These are phyloP conservation scores for Botrytis elliptica DNA, from an alignment of 2,329 filamentous ascomycete genomes.

Conservation along the genomic window DNA sequence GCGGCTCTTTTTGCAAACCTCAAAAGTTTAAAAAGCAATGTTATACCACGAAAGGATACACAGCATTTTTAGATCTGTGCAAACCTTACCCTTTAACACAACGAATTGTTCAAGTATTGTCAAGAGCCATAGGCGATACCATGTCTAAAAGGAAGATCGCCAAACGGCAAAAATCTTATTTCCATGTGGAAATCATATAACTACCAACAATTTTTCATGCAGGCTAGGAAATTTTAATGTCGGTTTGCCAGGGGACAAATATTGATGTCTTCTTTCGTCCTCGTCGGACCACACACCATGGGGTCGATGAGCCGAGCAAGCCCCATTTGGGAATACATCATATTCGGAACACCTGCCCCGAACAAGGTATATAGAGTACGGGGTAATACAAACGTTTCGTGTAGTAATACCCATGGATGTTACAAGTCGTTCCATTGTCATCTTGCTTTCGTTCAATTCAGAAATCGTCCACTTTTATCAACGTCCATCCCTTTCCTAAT, in stretches of 20 bases:
- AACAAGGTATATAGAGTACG: neutral
- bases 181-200: neutral
- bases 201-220: neutral
- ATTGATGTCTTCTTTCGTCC: neutral
- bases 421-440: neutral
- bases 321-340: no score
- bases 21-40: neutral
- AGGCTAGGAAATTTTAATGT: neutral
- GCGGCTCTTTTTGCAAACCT: neutral
- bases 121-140: neutral
- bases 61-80: neutral
- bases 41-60: neutral
- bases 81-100: neutral
- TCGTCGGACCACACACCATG: neutral
- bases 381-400: neutral
- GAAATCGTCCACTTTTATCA: neutral
- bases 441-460: neutral
- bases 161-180: neutral
- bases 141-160: neutral
- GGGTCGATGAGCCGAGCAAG: neutral
- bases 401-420: neutral
- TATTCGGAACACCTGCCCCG: neutral
- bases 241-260: neutral
- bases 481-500: neutral
- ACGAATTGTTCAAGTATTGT: neutral